Evolutionary conservation across 352 stramenopile species (phyloP).

Genomic region (Phytophthora citrophthora): DNA sequence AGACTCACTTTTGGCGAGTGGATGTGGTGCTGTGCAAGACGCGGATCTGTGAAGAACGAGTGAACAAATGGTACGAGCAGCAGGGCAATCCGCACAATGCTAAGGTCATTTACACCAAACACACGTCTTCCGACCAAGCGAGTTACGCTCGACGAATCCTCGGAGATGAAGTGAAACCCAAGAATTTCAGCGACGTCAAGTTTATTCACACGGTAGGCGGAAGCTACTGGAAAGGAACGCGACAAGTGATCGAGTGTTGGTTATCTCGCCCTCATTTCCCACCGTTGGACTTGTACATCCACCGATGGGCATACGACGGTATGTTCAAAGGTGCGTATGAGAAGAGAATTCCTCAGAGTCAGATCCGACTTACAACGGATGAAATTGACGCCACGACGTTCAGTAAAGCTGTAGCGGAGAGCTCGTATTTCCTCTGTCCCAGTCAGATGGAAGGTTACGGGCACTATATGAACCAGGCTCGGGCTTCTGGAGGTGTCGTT

Average conservation of each 20-base stretch:
- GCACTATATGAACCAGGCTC: slow-evolving; percentile 76
- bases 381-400: slow-evolving; percentile 43
- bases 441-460: slow-evolving; percentile 70
- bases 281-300: slow-evolving; percentile 56
- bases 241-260: slow-evolving; percentile 65
- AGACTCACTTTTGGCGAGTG: slow-evolving; percentile 44
- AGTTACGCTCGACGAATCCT: slow-evolving; percentile 38
- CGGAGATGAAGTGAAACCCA: slow-evolving; percentile 29
- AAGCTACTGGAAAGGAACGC: slow-evolving; percentile 59
- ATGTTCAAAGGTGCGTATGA: slow-evolving; percentile 42
- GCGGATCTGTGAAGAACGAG: slow-evolving; percentile 42
- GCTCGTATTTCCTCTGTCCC: slow-evolving; percentile 63
- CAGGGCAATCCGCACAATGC: slow-evolving; percentile 55
- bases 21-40: slow-evolving; percentile 60
- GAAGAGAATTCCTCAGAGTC: slow-evolving; percentile 37
- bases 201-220: slow-evolving; percentile 48
- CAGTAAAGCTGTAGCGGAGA: slow-evolving; percentile 48
- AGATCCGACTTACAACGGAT: slow-evolving; percentile 40
- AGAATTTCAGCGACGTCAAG: slow-evolving; percentile 46
- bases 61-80: slow-evolving; percentile 60
- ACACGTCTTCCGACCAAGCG: slow-evolving; percentile 59
- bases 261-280: slow-evolving; percentile 52
- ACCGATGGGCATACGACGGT: slow-evolving; percentile 44
- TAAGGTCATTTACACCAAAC: slow-evolving; percentile 64
- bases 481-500: slow-evolving; percentile 54